These are phyloP conservation scores for Ascochyta pisi DNA, from an alignment of 2,329 filamentous ascomycete species.

Conservation along the genomic window DNA sequence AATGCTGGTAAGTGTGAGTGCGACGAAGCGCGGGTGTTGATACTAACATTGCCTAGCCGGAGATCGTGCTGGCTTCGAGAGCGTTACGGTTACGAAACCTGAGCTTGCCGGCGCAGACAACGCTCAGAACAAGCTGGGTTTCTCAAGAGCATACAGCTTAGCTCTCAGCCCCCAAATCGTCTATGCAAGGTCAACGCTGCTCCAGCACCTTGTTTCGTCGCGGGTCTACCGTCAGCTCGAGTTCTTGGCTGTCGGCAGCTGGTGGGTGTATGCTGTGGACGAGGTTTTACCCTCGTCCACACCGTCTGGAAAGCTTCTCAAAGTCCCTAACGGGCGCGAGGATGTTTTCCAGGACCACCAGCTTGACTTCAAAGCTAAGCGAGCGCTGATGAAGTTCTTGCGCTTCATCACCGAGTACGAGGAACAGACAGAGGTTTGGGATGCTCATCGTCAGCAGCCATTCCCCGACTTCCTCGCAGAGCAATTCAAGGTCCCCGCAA, in stretches of 20 bases:
- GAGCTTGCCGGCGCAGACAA: slow-evolving; percentile 26
- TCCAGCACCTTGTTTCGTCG: slow-evolving; percentile 85
- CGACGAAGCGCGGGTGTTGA: neutral
- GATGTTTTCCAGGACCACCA: slow-evolving; percentile 83
- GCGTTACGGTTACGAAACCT: slow-evolving; percentile 45
- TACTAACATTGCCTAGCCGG: slow-evolving; percentile 25
- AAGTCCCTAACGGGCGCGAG: slow-evolving; percentile 87
- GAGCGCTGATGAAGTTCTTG: slow-evolving; percentile 89
- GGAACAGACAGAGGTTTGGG: slow-evolving; percentile 66
- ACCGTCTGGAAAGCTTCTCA: slow-evolving; percentile 57
- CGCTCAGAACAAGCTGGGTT: slow-evolving; percentile 57
- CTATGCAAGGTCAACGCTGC: slow-evolving; percentile 79
- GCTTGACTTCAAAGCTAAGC: slow-evolving; percentile 82
- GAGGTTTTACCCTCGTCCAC: neutral
- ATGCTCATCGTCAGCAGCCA: slow-evolving; percentile 60
- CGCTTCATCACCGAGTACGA: slow-evolving; percentile 82
- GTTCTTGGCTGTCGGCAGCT: slow-evolving; percentile 90
- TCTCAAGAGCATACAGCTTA: slow-evolving; percentile 79
- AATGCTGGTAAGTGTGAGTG: slow-evolving; percentile 37
- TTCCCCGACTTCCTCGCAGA: slow-evolving; percentile 66
- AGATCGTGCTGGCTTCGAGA: slow-evolving; percentile 32
- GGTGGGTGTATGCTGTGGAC: slow-evolving; percentile 72
- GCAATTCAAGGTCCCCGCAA: slow-evolving; percentile 63
- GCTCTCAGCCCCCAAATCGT: slow-evolving; percentile 86
- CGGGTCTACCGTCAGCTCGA: slow-evolving; percentile 88